Evolutionary conservation across 2,329 filamentous ascomycete species (phyloP).

Genomic region (Scedosporium dehoogii): DNA sequence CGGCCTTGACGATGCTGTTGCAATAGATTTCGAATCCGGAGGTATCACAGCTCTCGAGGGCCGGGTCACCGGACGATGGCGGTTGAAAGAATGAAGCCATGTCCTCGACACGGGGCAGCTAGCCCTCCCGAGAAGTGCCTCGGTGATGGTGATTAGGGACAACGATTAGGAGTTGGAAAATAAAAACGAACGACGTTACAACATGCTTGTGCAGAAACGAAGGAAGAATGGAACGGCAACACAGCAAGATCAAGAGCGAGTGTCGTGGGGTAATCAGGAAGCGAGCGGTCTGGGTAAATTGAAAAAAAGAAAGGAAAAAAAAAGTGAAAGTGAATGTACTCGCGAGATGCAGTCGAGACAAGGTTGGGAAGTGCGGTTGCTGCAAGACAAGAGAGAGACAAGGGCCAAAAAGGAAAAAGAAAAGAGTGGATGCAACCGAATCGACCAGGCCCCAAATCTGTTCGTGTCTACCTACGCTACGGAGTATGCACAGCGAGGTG

Average conservation of each 20-base stretch:
- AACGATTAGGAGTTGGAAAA: not conserved
- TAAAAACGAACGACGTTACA: not conserved
- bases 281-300: not conserved
- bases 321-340: not conserved
- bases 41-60: slow-evolving; percentile 14
- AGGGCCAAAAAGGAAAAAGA: no score
- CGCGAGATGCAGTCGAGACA: not conserved
- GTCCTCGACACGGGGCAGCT: not conserved
- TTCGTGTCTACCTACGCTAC: no score
- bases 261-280: not conserved
- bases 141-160: not conserved
- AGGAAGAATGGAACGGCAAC: no score
- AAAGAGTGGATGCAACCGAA: no score
- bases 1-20: slow-evolving; percentile 16
- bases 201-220: not conserved
- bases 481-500: no score
- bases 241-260: not conserved
- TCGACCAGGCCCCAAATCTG: no score
- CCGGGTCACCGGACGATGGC: slow-evolving; percentile 17
- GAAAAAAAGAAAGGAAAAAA: not conserved
- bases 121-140: not conserved
- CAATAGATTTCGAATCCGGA: slow-evolving; percentile 19
- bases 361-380: not conserved
- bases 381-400: not conserved
- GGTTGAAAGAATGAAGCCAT: slow-evolving; percentile 26